Percentiles rank a stretch among this genome's conserved stretches.
These are phyloP conservation scores for Diphasiastrum complanatum DNA, from an alignment of 83 land plant species.

Conservation along the genomic window DNA sequence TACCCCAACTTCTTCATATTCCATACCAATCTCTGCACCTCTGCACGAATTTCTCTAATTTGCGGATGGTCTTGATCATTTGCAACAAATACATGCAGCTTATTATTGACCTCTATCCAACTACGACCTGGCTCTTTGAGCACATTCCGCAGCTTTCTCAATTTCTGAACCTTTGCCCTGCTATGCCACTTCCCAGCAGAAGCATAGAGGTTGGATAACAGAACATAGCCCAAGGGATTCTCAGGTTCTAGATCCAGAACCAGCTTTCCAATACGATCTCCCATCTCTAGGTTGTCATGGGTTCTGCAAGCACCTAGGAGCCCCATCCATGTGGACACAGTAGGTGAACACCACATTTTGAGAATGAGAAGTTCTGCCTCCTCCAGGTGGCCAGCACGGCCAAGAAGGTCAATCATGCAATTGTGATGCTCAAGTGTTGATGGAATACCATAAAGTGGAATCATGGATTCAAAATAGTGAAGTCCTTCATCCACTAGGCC, in stretches of 20 bases:
- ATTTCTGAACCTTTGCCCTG: constrained; percentile 2
- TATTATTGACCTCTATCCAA: constrained; percentile 27
- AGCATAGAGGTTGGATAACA: constrained; percentile 17
- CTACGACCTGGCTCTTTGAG: constrained; percentile 21
- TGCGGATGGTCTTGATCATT: constrained; percentile 28
- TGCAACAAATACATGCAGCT: constrained; percentile 24
- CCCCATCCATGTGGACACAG: background rate
- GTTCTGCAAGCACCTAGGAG: background rate
- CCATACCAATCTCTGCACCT: constrained; percentile 3
- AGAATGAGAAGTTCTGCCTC: background rate
- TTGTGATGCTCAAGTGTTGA: background rate
- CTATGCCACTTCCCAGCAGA: constrained; percentile 4
- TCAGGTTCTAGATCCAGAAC: constrained; percentile 17
- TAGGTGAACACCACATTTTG: background rate
- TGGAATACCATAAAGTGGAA: background rate
- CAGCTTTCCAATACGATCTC: constrained; percentile 32
- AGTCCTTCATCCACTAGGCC: background rate
- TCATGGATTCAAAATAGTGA: background rate
- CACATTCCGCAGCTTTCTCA: constrained; percentile 13
- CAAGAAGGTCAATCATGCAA: constrained; percentile 10
- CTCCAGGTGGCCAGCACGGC: background rate
- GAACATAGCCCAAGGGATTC: constrained; percentile 16
- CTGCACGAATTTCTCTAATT: constrained; percentile 20
- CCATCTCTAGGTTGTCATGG: constrained; percentile 24
- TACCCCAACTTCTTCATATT: constrained; percentile 21